Evolutionary conservation across 805 yeast genomes (phyloP).

Genomic region (Ascoidea asiatica): DNA sequence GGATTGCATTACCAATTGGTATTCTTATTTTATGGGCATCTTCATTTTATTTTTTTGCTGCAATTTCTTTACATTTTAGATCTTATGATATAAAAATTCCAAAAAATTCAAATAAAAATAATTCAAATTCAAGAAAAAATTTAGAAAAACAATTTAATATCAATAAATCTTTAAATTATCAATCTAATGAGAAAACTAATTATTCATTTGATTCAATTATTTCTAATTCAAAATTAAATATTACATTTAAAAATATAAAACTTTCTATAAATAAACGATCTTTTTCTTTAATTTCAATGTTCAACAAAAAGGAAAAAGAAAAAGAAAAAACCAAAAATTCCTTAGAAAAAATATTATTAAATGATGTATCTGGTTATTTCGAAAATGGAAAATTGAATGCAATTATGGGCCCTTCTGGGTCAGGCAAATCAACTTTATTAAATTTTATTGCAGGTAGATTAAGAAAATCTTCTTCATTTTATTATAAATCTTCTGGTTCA

Average conservation of each 20-base stretch:
- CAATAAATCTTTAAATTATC: not conserved
- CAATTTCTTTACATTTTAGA: conserved; percentile 29
- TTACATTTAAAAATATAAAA: too few species aligned
- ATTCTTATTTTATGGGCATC: conserved; percentile 44
- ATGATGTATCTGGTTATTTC: conserved; percentile 36
- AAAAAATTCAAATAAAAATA: conserved; percentile 13
- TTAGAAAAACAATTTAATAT: not conserved
- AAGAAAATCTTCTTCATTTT: conserved; percentile 20
- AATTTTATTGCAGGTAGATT: conserved; percentile 52
- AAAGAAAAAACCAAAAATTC: conserved; percentile 3
- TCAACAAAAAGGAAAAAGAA: too few species aligned
- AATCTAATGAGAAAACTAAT: too few species aligned
- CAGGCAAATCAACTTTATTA: conserved; percentile 60
- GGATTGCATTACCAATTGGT: conserved; percentile 56
- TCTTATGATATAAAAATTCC: too few species aligned
- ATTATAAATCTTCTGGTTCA: conserved; percentile 23
- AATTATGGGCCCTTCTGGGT: conserved; percentile 74
- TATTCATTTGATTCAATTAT: too few species aligned
- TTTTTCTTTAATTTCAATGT: too few species aligned
- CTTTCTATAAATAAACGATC: not conserved
- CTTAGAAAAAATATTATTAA: conserved; percentile 13
- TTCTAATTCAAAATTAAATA: too few species aligned
- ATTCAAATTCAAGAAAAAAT: conserved; percentile 1
- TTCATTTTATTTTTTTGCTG: conserved; percentile 37
- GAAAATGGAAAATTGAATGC: conserved; percentile 47